Evolutionary conservation across 805 yeast species (phyloP).

Genomic region (Clavispora fructus): DNA sequence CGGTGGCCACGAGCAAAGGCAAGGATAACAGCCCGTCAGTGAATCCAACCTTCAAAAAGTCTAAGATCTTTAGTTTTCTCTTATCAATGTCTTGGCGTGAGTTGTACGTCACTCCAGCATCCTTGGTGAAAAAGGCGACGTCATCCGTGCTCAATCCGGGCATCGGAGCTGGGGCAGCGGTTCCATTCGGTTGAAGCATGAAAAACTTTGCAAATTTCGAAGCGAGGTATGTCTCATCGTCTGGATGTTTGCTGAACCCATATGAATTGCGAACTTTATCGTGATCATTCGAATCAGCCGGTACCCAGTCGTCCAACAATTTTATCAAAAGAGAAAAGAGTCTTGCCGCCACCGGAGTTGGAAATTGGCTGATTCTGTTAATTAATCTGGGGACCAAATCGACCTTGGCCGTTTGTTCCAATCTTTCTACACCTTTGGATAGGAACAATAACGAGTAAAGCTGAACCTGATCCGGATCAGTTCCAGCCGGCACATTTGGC

Average conservation of each 20-base stretch:
- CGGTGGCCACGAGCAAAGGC: conserved; percentile 58
- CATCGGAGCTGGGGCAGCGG: conserved; percentile 28
- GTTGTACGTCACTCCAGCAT: conserved; percentile 61
- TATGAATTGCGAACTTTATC: conserved; percentile 28
- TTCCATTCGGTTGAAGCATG: conserved; percentile 42
- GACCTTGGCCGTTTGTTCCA: conserved; percentile 31
- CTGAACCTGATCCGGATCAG: conserved; percentile 48
- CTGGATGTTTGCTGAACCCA: conserved; percentile 26
- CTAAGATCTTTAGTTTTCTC: conserved; percentile 25
- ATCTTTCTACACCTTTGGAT: conserved; percentile 61
- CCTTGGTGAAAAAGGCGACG: conserved; percentile 56
- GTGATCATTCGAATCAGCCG: conserved; percentile 29
- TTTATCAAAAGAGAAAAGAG: conserved; percentile 58
- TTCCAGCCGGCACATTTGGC: conserved; percentile 43
- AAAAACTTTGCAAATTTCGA: conserved; percentile 51
- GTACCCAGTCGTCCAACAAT: conserved; percentile 42
- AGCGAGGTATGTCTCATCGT: conserved; percentile 44
- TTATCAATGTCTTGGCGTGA: conserved; percentile 37
- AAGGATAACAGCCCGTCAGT: conserved; percentile 33
- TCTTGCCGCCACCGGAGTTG: conserved; percentile 44
- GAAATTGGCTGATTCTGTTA: conserved; percentile 38
- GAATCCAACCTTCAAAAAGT: conserved; percentile 39
- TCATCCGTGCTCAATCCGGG: conserved; percentile 64
- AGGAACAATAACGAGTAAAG: conserved; percentile 61
- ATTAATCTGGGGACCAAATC: conserved; percentile 45